Evolutionary conservation across 805 yeast species (phyloP).

Genomic region (Phaffomyces opuntiae): DNA sequence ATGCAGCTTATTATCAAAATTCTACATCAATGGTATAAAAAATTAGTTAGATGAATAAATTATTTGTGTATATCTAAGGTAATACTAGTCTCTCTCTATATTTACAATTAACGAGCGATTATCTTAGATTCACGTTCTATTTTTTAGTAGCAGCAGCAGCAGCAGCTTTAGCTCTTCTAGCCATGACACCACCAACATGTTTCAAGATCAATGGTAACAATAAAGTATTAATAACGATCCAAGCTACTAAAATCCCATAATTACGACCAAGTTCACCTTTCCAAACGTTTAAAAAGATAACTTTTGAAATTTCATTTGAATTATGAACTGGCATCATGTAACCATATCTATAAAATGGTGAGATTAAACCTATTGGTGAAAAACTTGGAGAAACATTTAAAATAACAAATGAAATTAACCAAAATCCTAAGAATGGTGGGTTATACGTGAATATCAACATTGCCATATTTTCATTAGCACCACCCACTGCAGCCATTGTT

Average conservation of each 20-base stretch:
- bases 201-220: conserved; percentile 39
- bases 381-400: conserved; percentile 64
- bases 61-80: no score
- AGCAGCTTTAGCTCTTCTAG: conserved; percentile 19
- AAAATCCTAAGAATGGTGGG: conserved; percentile 65
- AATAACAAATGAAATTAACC: conserved; percentile 68
- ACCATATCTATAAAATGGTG: conserved; percentile 55
- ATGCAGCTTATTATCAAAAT: no score
- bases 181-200: conserved; percentile 33
- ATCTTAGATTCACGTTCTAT: no score
- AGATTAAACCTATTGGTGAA: conserved; percentile 52
- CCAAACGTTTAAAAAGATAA: conserved; percentile 48
- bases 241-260: conserved; percentile 50
- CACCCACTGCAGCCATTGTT: conserved; percentile 72
- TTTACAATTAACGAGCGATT: no score
- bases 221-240: conserved; percentile 47
- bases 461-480: conserved; percentile 61
- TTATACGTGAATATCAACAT: conserved; percentile 40
- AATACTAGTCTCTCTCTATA: no score
- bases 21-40: no score
- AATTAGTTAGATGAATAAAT: no score
- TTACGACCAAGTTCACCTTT: conserved; percentile 54
- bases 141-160: background rate
- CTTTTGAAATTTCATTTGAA: conserved; percentile 53
- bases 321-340: conserved; percentile 66